These are phyloP conservation scores for Penicillium aurantiogriseum DNA, from an alignment of 2,329 filamentous ascomycete species.

Conservation along the genomic window DNA sequence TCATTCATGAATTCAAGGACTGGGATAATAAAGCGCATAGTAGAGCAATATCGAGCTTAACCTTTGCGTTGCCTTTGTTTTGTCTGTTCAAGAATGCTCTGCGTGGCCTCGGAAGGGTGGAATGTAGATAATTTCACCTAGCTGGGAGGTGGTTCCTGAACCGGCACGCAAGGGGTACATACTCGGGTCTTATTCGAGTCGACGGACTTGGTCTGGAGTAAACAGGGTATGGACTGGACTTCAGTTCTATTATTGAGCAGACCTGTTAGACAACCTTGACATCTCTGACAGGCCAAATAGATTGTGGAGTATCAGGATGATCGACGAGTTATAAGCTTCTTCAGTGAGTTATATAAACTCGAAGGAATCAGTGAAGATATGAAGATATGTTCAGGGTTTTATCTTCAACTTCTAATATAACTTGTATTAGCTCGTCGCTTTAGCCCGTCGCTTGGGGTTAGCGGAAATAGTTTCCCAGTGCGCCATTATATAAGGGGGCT, in stretches of 20 bases:
- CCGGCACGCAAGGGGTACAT: slow-evolving; percentile 21
- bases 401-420: neutral
- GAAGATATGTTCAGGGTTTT: neutral
- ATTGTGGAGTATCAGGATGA: neutral
- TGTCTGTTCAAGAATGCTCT: slow-evolving; percentile 14
- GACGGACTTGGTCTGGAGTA: neutral
- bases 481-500: no score
- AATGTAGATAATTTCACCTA: slow-evolving; percentile 12
- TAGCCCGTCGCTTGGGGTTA: no score
- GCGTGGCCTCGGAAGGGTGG: neutral
- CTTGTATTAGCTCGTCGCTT: no score
- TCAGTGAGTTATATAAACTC: neutral
- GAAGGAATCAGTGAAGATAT: neutral
- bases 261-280: neutral
- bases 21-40: slow-evolving; percentile 1
- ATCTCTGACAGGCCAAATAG: neutral
- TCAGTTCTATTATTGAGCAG: neutral
- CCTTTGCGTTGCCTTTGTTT: neutral
- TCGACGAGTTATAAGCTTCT: neutral
- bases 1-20: slow-evolving; percentile 11
- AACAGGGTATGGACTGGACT: neutral
- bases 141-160: neutral
- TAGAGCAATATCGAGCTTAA: neutral
- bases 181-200: neutral
- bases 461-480: neutral